Evolutionary conservation across 805 yeast genomes (phyloP), one percentile per base, ranked within the genome.

Genomic region (Starmera quercuum): DNA sequence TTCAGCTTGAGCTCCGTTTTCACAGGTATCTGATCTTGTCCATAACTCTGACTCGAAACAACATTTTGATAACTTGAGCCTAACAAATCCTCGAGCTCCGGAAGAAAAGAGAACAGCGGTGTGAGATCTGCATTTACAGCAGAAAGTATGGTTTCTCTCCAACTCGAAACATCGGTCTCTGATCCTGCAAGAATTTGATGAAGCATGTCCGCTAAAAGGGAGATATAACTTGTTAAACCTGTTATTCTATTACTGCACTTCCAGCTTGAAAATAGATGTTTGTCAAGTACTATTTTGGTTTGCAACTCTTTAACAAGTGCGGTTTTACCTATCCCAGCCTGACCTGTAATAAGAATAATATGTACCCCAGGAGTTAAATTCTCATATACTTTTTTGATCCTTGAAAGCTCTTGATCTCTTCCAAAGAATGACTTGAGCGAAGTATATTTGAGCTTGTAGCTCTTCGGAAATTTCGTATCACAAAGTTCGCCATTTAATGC

Each of bases 251-350:
- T 29, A 39, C 51, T 39, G 38, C 56, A 46, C 43, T 53, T 39
- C 57, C 55, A 42, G 30, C 44, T 35, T 4, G 56, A 54, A 39
- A 53, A 54, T 34, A 41, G 47, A 4, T 45, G 36, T 31, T 56
- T 55, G 21, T 52, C 50, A 2, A 61, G 44, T 9, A 61, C 42
- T 5, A 68, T 56, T 3, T 46, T 45, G 6, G 59, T 51, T 33
- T 56, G 59, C 29, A 70, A 39, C 20, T 65, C 71, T 20, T 52
- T 51, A 6, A 71, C 45, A 7, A 71, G 37, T 5, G 66, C 49
- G 1, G 71, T 54, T 44, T 69, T 70, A 2, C 78, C 78, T 6
- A 56, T 46, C 2, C 78, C 78, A 1, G 62, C 37, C 4, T 51
- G 58, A 12, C 78, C 77, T 1, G 50, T 42, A 4, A 71, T 43